Evolutionary conservation across 2,329 filamentous ascomycete genomes (phyloP).

Genomic region (Fusarium succisae): DNA sequence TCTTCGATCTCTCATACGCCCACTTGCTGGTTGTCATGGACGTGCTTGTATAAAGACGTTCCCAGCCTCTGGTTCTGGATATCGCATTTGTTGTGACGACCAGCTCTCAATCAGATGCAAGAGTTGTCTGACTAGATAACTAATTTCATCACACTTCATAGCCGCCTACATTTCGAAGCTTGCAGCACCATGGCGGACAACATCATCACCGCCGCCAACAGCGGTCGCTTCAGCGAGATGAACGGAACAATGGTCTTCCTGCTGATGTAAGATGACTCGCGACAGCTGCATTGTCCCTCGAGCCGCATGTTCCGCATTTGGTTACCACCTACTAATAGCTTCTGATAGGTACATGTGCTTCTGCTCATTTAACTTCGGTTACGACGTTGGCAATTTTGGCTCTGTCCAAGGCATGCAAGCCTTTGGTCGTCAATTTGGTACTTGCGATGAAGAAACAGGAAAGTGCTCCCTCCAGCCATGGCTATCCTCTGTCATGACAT

Average conservation of each 20-base stretch:
- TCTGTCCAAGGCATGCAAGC: constrained; percentile 41
- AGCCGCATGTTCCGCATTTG: accelerated
- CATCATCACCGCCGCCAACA: not conserved
- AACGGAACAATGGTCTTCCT: not conserved
- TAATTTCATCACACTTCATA: no score
- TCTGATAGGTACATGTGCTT: constrained; percentile 36
- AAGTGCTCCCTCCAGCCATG: constrained; percentile 31
- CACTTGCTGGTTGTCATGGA: not conserved
- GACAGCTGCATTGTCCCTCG: not conserved
- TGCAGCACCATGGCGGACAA: not conserved
- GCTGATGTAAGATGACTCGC: not conserved
- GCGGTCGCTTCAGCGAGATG: not conserved
- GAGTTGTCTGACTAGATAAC: no score
- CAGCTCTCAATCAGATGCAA: not conserved
- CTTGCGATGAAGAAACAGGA: constrained; percentile 18
- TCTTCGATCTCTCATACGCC: not conserved
- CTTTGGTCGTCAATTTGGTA: constrained; percentile 38
- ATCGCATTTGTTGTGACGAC: no score
- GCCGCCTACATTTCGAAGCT: no score
- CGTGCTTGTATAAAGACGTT: not conserved
- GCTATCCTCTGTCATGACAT: constrained; percentile 41
- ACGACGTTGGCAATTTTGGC: constrained; percentile 41
- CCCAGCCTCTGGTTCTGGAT: not conserved
- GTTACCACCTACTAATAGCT: not conserved
- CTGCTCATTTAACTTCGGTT: constrained; percentile 43